These are phyloP conservation scores for Paspalum vaginatum DNA, from an alignment of 176 grass and related monocot genomes.

Conservation along the genomic window DNA sequence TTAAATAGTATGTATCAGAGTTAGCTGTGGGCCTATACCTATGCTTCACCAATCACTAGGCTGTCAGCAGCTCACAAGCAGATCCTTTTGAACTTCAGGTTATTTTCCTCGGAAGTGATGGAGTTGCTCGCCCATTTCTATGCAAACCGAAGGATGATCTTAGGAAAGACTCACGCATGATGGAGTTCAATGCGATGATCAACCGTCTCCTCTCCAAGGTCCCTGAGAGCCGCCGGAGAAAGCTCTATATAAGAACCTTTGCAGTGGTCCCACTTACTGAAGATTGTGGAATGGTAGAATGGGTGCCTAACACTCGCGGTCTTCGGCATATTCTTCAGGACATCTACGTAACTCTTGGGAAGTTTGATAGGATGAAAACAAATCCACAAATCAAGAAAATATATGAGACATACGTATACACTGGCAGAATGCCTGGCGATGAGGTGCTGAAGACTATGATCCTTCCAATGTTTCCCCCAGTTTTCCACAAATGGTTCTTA, in stretches of 20 bases:
- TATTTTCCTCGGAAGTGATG: constrained; percentile 83
- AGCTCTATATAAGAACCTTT: constrained; percentile 96
- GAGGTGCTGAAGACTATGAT: constrained; percentile 84
- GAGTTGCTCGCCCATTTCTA: constrained; percentile 67
- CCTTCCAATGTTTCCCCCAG: constrained; percentile 87
- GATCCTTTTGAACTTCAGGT: constrained; percentile 60
- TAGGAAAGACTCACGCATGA: constrained; percentile 96
- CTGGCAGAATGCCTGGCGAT: constrained; percentile 77
- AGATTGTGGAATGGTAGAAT: constrained; percentile 94
- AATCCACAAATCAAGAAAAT: constrained; percentile 84
- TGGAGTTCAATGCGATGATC: constrained; percentile 98
- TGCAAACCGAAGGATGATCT: constrained; percentile 94
- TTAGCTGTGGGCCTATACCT: not conserved
- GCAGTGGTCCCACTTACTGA: constrained; percentile 94
- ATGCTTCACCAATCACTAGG: not conserved
- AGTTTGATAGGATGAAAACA: constrained; percentile 77
- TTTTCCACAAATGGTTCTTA: constrained; percentile 98
- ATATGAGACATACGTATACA: constrained; percentile 52
- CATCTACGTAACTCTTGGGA: constrained; percentile 82
- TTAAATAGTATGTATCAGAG: not conserved
- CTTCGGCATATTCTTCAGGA: constrained; percentile 96
- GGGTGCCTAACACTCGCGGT: constrained; percentile 90
- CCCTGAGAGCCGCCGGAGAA: constrained; percentile 87
- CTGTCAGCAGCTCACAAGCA: constrained; percentile 5
- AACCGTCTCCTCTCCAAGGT: constrained; percentile 93